Conservation (phyloP, 2,329 filamentous ascomycete genomes). For the Cephalotrichum gorgonifer region DNA sequence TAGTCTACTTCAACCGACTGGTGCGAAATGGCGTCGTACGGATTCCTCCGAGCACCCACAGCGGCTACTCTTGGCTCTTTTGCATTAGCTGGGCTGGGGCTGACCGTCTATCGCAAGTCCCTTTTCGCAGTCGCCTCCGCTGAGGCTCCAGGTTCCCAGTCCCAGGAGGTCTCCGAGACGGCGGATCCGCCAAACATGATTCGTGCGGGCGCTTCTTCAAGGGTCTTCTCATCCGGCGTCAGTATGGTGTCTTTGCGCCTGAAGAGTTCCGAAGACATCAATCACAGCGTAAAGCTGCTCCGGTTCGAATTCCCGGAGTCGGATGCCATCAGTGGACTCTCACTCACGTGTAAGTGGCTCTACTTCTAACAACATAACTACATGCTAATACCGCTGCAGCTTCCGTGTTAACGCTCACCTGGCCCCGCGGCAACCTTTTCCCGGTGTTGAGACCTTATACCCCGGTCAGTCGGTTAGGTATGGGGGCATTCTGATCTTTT, state of each 20-base stretch:
- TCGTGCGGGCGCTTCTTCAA: neutral
- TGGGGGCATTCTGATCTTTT: neutral
- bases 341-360: neutral
- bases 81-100: neutral
- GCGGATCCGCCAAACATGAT: neutral
- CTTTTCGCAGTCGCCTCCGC: neutral
- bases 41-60: neutral
- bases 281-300: neutral
- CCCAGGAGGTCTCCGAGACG: neutral
- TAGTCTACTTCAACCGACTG: neutral
- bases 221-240: neutral
- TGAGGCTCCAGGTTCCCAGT: neutral
- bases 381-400: neutral
- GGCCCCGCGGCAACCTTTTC: neutral
- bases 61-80: neutral
- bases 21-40: neutral
- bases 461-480: neutral
- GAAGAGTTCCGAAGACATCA: neutral
- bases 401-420: neutral
- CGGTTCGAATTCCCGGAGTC: neutral
- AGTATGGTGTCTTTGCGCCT: neutral
- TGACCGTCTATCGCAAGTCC: neutral
- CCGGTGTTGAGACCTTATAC: neutral
- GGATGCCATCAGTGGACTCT: neutral
- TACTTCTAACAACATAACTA: neutral